phyloP scores from a whole-genome alignment of 2,329 filamentous ascomycete genomes.

The Byssothecium circinans region DNA sequence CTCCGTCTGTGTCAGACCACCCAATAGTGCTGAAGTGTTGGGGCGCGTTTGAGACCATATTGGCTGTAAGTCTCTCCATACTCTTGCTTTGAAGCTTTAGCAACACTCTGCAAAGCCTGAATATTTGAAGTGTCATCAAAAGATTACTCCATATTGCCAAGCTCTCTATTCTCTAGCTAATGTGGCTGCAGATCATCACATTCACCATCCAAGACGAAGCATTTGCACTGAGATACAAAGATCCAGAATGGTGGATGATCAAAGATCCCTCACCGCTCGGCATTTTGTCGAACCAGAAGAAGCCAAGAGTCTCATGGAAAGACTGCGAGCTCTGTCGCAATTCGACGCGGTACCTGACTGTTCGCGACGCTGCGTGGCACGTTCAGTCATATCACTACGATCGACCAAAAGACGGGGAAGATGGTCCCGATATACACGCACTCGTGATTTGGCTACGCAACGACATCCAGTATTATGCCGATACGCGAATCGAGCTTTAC shows the following conservation, averaged over 20 bases:
- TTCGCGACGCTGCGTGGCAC: neutral
- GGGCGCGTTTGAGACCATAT: slow-evolving; percentile 3
- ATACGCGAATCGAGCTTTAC: slow-evolving; percentile 3
- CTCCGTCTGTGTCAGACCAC: slow-evolving; percentile 1
- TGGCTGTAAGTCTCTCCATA: slow-evolving; percentile 2
- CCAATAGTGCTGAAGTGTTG: slow-evolving; percentile 4
- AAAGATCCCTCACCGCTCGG: neutral
- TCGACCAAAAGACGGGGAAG: neutral
- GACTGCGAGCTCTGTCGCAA: slow-evolving; percentile 1
- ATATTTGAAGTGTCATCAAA: no score
- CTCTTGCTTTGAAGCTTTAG: no score
- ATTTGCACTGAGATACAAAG: neutral
- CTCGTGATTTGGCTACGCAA: slow-evolving; percentile 4
- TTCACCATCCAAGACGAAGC: neutral
- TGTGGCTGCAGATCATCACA: neutral
- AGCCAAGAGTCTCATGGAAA: slow-evolving; percentile 1
- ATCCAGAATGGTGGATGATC: slow-evolving; percentile 1
- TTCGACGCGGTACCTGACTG: neutral
- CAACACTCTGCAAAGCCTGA: no score
- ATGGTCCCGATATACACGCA: neutral
- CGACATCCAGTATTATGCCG: slow-evolving; percentile 1
- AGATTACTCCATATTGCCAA: no score
- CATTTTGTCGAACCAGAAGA: neutral
- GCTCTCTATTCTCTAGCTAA: neutral
- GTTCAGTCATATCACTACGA: neutral